Conservation (phyloP, 441 rosid genomes). For the Brassica hybrid region DNA sequence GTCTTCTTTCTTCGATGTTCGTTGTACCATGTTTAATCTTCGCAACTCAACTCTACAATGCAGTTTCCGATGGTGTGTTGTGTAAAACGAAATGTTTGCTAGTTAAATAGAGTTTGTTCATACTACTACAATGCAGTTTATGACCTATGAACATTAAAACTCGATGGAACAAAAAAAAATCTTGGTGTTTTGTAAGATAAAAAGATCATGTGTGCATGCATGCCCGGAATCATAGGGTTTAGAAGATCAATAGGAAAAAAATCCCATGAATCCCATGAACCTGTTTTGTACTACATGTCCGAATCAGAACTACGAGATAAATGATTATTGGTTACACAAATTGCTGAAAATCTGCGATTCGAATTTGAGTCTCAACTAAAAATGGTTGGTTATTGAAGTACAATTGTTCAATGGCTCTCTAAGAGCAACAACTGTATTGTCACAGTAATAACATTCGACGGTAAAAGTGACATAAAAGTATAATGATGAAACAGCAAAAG, state of each 20-base stretch:
- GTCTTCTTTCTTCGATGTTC: conserved; percentile 6
- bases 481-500: background rate
- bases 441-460: background rate
- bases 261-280: no score
- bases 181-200: background rate
- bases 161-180: no score
- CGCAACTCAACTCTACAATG: conserved; percentile 5
- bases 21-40: background rate
- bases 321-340: background rate
- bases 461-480: background rate
- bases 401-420: background rate
- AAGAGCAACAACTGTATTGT: background rate
- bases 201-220: no score
- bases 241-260: no score
- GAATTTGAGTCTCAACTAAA: background rate
- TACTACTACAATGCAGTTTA: background rate
- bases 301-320: background rate
- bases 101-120: background rate
- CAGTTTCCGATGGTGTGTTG: conserved; percentile 5
- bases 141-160: background rate
- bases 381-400: background rate
- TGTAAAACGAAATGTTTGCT: conserved; percentile 3
- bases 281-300: no score
- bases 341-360: background rate
- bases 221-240: no score